phyloP scores from a whole-genome alignment of 2,329 filamentous ascomycete species.

The Monilinia polystroma region DNA sequence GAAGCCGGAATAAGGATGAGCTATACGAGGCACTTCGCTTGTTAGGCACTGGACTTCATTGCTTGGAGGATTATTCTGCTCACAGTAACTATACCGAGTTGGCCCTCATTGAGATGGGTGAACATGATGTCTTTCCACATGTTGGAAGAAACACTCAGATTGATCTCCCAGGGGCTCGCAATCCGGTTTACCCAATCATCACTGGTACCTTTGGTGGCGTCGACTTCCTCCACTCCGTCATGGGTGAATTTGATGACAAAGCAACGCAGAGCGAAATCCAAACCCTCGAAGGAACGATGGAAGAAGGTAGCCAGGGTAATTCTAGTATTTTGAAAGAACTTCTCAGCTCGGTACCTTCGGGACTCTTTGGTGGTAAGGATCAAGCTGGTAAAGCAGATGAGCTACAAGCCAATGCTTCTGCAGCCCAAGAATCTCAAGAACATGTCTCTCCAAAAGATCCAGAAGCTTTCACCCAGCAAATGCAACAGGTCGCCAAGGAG shows the following conservation, averaged over 20 bases:
- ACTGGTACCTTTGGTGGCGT: constrained; percentile 95
- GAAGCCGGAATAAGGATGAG: constrained; percentile 67
- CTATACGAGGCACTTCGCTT: constrained; percentile 84
- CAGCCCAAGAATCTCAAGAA: constrained; percentile 73
- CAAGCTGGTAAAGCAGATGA: constrained; percentile 75
- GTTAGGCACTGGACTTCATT: constrained; percentile 85
- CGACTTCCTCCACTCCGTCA: constrained; percentile 89
- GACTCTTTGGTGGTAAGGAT: constrained; percentile 73
- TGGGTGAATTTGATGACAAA: constrained; percentile 79
- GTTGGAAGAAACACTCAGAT: constrained; percentile 75
- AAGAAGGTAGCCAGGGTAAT: constrained; percentile 61
- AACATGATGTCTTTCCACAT: constrained; percentile 79
- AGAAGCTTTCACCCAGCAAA: constrained; percentile 78
- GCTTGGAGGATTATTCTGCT: constrained; percentile 86
- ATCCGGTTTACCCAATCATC: constrained; percentile 73
- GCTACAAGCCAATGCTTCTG: constrained; percentile 72
- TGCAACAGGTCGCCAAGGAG: constrained; percentile 70
- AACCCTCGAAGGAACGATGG: constrained; percentile 79
- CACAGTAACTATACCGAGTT: constrained; percentile 94
- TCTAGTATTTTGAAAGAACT: constrained; percentile 76
- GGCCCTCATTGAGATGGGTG: constrained; percentile 82
- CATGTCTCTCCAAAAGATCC: constrained; percentile 74
- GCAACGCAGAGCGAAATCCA: constrained; percentile 87
- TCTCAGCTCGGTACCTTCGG: constrained; percentile 76
- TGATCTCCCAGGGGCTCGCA: constrained; percentile 63